Evolutionary conservation across 2,329 filamentous ascomycete species (phyloP), one percentile per base, ranked within the genome.

Genomic region (Tolypocladium endophyticum): DNA sequence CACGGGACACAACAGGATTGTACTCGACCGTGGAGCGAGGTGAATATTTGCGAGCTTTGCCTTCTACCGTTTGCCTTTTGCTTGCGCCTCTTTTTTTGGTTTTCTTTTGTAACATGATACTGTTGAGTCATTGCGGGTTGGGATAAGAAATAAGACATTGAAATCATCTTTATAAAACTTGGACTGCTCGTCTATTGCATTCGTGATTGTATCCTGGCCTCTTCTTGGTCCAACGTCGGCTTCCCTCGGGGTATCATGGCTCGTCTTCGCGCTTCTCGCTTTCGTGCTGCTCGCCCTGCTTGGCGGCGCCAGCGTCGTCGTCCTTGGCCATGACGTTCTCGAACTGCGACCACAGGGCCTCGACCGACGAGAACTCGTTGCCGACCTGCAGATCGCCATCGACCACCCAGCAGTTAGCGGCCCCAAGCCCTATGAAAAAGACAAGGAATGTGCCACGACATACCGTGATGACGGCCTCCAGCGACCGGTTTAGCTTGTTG

Each of bases 311-410:
- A 9, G 64, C 64, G 53, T 63, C 71, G 56, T 66, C 77, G 59
- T 88, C 82, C 68, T 88, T 90, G 11, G 85, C 90, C 92, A 97
- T 97, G 67, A 97, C 92, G 65, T 87, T 89, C 76, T 99, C 94
- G 70, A 99, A 97, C 69, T 96, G 91, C 45, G 90, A 95, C 94
- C 94, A 99, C 20, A 99, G 81, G 36, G 91, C 92, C 74, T 99
- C 94, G 52, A 99, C 94, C 4, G 91, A 92, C n/a, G 89, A 87
- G 75, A 99, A 97, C 70, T 99, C 94, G 74, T 96, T 96, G 43
- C 94, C 94, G 58, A 99, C 87, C 87, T 90, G 59, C 28, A 55
- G 8, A 20, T 28, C 30, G 56, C 50, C 28, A 35, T 2, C 58
- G 18, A 28, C 18, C 41, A n/a, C 25, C n/a, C 55, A 4, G 47